Base-by-base conservation (phyloP, 768 basidiomycete species). In the Termitomyces sp. region DNA sequence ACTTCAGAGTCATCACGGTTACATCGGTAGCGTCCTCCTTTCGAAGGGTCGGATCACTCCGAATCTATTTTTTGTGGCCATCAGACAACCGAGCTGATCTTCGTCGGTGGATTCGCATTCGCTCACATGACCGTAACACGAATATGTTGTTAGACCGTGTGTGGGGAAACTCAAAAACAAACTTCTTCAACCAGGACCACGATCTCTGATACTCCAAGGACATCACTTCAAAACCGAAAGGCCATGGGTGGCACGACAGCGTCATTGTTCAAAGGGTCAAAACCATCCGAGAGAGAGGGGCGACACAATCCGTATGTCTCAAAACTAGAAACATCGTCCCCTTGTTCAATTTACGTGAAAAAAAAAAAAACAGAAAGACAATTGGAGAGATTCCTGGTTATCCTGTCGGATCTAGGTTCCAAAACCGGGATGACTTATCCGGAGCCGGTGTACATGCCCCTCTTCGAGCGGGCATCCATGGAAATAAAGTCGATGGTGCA, bases 401-500 rank as follows among this genome's bases (percentile, higher is more conserved):
- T 1, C 64, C 62, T 8, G 58, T 70, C 3, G 63, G 65, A 2
- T 35, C 61, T 1, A 62, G 2, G 1, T 77, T 73, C 54, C 32
- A n/a, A 1, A 53, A 55, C 3, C 53, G 76, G 42, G 48, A 14
- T 0, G 65, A 43, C 0, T 61, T 74, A 6, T 58, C 61, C 13
- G 51, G 20, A 38, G 62, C 70, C 28, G 73, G 73, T 0, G 69
- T 77, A 1, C 77, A 79, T 56, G 68, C 61, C 6, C 70, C 58
- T 10, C 53, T 20, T 2, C 66, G 70, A 50, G 72, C 68, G n/a
- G 77, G 77, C 3, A 79, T 79, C 13, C 73, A 73, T 14, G 76
- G 77, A 0, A 61, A 53, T 43, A 16, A 22, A 43, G 18, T 57
- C 2, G 65, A 69, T 8, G 71, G 72, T 2, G 74, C 76, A 8